These are phyloP conservation scores for Willaertia magna DNA, from an alignment of 208 protist species.

Conservation along the genomic window DNA sequence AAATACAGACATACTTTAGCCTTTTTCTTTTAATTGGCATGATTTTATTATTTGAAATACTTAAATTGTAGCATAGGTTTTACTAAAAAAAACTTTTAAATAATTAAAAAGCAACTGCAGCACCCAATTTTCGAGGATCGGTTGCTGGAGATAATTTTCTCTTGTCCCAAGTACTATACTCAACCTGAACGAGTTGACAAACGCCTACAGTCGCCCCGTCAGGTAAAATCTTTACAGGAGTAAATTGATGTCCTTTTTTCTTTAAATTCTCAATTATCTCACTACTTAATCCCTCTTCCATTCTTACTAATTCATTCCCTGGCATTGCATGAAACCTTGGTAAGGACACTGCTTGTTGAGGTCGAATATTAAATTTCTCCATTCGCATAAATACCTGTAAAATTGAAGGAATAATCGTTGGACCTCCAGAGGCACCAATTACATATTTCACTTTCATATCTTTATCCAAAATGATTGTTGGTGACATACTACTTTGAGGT, in stretches of 20 bases:
- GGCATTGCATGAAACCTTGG: neutral
- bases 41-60: too few relatives aligned
- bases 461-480: slow-evolving; percentile 29
- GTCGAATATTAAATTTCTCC: neutral
- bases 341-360: neutral
- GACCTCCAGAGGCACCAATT: neutral
- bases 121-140: neutral
- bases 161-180: neutral
- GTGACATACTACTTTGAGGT: slow-evolving; percentile 37
- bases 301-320: neutral
- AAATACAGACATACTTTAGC: too few relatives aligned
- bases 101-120: neutral
- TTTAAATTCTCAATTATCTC: neutral
- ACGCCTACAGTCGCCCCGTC: neutral
- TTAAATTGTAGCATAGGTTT: too few relatives aligned
- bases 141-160: neutral
- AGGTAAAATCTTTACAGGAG: neutral
- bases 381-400: neutral
- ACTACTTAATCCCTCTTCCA: neutral
- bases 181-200: neutral
- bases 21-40: too few relatives aligned
- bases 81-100: too few relatives aligned
- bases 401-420: neutral
- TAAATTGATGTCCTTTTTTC: neutral
- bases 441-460: neutral